These are phyloP conservation scores for Hemisphaericaspora xylofermentans DNA, from an alignment of 1,139 yeast species.

Conservation along the genomic window DNA sequence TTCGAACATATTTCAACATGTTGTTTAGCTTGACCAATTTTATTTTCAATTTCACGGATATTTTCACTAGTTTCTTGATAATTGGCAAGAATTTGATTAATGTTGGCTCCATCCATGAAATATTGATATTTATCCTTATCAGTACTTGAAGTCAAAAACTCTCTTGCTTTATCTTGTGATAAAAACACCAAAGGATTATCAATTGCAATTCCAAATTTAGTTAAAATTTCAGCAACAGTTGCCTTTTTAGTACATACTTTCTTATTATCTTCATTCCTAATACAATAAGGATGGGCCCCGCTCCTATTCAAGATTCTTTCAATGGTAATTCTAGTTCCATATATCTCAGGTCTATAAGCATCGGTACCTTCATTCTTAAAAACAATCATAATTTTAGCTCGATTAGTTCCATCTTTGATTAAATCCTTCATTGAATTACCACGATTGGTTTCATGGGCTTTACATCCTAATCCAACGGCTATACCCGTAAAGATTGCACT, in stretches of 20 bases:
- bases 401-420: slow-evolving; percentile 73
- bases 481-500: slow-evolving; percentile 91
- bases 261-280: slow-evolving; percentile 53
- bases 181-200: slow-evolving; percentile 92
- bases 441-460: slow-evolving; percentile 86
- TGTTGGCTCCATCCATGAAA: slow-evolving; percentile 77
- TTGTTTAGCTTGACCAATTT: slow-evolving; percentile 31
- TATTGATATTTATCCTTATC: slow-evolving; percentile 69
- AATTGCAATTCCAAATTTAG: slow-evolving; percentile 72
- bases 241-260: slow-evolving; percentile 59
- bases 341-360: slow-evolving; percentile 62
- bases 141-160: slow-evolving; percentile 75
- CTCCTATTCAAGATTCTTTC: slow-evolving; percentile 66
- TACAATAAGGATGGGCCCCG: slow-evolving; percentile 48
- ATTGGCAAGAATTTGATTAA: slow-evolving; percentile 60
- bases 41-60: slow-evolving; percentile 38
- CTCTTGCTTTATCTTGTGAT: slow-evolving; percentile 92
- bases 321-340: slow-evolving; percentile 66
- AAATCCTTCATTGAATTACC: slow-evolving; percentile 70
- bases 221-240: slow-evolving; percentile 66
- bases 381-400: slow-evolving; percentile 60
- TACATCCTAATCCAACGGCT: slow-evolving; percentile 90
- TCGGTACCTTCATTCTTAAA: slow-evolving; percentile 64
- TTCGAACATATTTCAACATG: slow-evolving; percentile 26
- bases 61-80: slow-evolving; percentile 43